These are phyloP conservation scores for Stephania japonica DNA, from an alignment of 164 flowering plant species.

Conservation along the genomic window DNA sequence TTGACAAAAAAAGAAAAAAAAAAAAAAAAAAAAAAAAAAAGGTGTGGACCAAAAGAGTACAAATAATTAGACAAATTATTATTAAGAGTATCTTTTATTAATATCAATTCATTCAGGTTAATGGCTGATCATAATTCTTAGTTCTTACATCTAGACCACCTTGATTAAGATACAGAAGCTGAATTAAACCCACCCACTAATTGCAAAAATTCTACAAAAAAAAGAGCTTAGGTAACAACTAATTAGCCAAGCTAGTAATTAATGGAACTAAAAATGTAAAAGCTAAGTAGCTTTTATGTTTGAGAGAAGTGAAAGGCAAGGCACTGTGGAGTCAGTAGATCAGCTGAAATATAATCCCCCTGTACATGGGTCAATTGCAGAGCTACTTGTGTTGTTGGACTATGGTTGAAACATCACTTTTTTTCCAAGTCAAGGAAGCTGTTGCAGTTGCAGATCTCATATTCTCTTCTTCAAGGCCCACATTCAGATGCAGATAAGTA, in stretches of 20 bases:
- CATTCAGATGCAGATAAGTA: background rate
- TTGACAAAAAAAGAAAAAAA: no score
- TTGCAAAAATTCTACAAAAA: background rate
- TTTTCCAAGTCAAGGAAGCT: slow-evolving; percentile 14
- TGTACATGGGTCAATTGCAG: background rate
- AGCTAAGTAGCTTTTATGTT: slow-evolving; percentile 2
- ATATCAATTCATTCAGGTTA: no score
- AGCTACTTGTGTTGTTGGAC: slow-evolving; percentile 4
- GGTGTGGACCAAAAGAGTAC: no score
- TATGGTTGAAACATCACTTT: slow-evolving; percentile 10
- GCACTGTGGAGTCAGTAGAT: slow-evolving; percentile 8
- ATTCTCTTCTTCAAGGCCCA: background rate
- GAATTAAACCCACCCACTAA: background rate
- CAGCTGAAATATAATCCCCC: background rate
- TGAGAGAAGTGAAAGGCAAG: slow-evolving; percentile 17
- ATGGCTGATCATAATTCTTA: background rate
- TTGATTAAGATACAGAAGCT: background rate
- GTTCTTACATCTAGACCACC: background rate
- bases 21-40: no score
- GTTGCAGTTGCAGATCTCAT: background rate
- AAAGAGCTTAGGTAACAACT: no score
- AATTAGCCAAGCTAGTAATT: no score
- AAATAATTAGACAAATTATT: no score
- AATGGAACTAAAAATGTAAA: no score
- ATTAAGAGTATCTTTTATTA: no score